Percentiles rank a stretch among this genome's conserved stretches.
Conservation (phyloP, 768 basidiomycete genomes). For the Amanita polypyramis region DNA sequence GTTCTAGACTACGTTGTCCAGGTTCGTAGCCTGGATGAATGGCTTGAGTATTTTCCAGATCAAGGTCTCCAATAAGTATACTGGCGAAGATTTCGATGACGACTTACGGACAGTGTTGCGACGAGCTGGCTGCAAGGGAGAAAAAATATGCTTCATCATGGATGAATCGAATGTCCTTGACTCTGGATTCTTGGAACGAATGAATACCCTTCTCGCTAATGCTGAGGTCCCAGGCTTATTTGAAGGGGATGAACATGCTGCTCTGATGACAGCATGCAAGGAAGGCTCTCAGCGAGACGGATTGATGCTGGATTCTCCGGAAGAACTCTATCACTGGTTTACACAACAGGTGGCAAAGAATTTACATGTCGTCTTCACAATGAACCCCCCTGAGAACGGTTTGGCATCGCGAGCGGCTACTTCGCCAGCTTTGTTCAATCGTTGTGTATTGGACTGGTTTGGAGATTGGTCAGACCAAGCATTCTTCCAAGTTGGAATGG, state of each 20-base stretch:
- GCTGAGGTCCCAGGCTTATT: slow-evolving; percentile 99
- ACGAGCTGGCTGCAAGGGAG: slow-evolving; percentile 93
- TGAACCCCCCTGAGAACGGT: slow-evolving; percentile 97
- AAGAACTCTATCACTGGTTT: slow-evolving; percentile 98
- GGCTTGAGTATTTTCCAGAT: slow-evolving; percentile 98
- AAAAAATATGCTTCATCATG: slow-evolving; percentile 99
- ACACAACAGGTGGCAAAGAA: slow-evolving; percentile 98
- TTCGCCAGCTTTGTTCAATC: slow-evolving; percentile 96
- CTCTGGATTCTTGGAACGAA: slow-evolving; percentile 97
- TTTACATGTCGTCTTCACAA: slow-evolving; percentile 97
- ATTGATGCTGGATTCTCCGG: slow-evolving; percentile 94
- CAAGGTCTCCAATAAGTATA: slow-evolving; percentile 99
- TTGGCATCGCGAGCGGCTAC: slow-evolving; percentile 94
- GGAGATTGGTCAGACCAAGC: slow-evolving; percentile 99
- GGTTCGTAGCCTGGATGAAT: slow-evolving; percentile 99
- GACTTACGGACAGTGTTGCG: slow-evolving; percentile 92
- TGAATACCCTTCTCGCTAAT: slow-evolving; percentile 98
- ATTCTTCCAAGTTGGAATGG: slow-evolving; percentile 95
- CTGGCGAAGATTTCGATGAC: slow-evolving; percentile 97
- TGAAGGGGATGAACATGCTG: slow-evolving; percentile 98
- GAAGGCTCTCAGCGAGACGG: slow-evolving; percentile 99
- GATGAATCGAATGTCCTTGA: slow-evolving; percentile 99
- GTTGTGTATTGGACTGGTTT: slow-evolving; percentile 99
- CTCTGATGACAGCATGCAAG: slow-evolving; percentile 98
- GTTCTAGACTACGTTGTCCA: slow-evolving; percentile 83